Conservation (phyloP, 805 yeast species). For the Starmerella geochares region DNA sequence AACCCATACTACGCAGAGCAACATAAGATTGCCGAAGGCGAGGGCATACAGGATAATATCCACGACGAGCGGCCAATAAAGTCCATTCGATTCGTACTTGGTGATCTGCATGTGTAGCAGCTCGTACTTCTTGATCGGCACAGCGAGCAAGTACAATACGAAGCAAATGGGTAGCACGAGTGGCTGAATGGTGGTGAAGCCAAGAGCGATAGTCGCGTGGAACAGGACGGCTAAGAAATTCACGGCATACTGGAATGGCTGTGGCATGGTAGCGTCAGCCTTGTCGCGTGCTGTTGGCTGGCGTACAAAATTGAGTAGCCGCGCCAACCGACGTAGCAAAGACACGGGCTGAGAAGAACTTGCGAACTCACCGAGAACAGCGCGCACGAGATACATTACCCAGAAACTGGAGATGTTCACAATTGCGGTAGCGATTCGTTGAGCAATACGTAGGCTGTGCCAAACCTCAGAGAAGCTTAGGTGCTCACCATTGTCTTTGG, state of each 20-base stretch:
- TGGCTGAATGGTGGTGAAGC: slow-evolving; percentile 35
- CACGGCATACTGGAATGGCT: slow-evolving; percentile 30
- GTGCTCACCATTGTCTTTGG: slow-evolving; percentile 9
- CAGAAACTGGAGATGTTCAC: slow-evolving; percentile 35
- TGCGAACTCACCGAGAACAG: slow-evolving; percentile 29
- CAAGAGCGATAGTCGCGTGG: slow-evolving; percentile 32
- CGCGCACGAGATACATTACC: slow-evolving; percentile 34
- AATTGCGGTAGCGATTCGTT: slow-evolving; percentile 32
- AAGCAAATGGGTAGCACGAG: slow-evolving; percentile 30
- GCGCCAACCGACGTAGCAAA: slow-evolving; percentile 24
- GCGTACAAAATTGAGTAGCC: slow-evolving; percentile 9
- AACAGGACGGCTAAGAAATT: slow-evolving; percentile 31
- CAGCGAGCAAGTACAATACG: slow-evolving; percentile 28
- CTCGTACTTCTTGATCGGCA: slow-evolving; percentile 31
- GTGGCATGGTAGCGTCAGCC: slow-evolving; percentile 30
- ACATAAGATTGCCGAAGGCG: slow-evolving; percentile 32
- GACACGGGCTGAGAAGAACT: slow-evolving; percentile 30
- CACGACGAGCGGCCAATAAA: slow-evolving; percentile 32
- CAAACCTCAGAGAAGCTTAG: slow-evolving; percentile 27
- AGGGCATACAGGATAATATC: slow-evolving; percentile 31
- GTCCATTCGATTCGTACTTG: slow-evolving; percentile 33
- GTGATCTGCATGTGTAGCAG: slow-evolving; percentile 32
- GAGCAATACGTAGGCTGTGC: slow-evolving; percentile 27
- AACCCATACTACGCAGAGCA: slow-evolving; percentile 33
- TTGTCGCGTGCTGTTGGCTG: slow-evolving; percentile 30